Base-by-base conservation (phyloP, 2,329 filamentous ascomycete genomes). In the Nigrospora sphaerica region DNA sequence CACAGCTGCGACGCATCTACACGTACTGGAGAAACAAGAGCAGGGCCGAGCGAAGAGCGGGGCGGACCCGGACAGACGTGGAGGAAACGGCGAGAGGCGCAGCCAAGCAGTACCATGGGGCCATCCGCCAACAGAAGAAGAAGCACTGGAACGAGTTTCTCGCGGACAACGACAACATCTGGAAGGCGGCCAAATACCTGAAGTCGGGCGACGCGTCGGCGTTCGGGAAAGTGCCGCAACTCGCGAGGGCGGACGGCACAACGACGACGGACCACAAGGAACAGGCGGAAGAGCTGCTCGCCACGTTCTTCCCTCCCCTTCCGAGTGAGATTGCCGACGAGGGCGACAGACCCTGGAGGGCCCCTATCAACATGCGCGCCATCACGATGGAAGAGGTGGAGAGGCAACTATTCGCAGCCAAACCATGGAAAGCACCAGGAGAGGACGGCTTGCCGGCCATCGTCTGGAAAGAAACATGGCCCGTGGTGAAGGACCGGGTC, bases 131-230 rank as follows among this genome's bases (percentile, higher is more conserved):
- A 33, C 46, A 59, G 47, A 60, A 55, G 51, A 59, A 56, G 42
- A 45, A 36, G 38, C 53, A 60, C 39, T 60, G 52, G 54, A 41
- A 61, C 9, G 54, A 56, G 32, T 60, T 61, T 34, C 52, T 62
- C 12, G 57, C 47, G 0, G 55, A 61, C 42, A 49, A 56, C 37
- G 47, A 50, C 18, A 61, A 62, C 33, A 60, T 61, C 42, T 62
- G 52, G 58, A 50, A 60, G 43, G 57, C 56, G 17, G 57, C 57
- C 5, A 60, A 55, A 42, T 61, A 62, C 39, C 46, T 62, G n/a
- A 48, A 55, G 35, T 49, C 51, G 2, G 48, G 52, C 33, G 46
- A 52, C 39, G 49, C 49, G 3, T 45, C 54, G 18, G 52, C 52
- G 18, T 59, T 57, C 36, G 52, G 51, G 38, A 58, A 57, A 42